Percentiles rank a stretch among this genome's conserved stretches.
Conservation (phyloP, 257 asterid species). For the Nicotiana tomentosiformis region DNA sequence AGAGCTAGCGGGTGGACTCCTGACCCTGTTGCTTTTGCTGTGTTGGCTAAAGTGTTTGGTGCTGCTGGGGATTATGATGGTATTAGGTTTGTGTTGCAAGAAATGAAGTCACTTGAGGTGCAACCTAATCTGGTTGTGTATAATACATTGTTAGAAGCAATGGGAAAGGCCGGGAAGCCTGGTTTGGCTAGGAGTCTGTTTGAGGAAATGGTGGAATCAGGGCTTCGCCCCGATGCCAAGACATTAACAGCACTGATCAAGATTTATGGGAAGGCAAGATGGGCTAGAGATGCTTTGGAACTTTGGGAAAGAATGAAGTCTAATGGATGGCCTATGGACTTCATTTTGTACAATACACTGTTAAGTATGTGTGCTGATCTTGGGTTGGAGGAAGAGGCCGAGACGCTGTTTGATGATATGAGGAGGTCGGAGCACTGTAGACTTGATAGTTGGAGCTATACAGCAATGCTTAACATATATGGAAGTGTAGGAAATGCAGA, state of each 20-base stretch:
- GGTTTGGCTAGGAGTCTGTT: conserved; percentile 81
- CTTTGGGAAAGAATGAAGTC: conserved; percentile 84
- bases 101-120: conserved; percentile 71
- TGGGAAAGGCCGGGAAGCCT: conserved; percentile 91
- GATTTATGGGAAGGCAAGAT: conserved; percentile 89
- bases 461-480: conserved; percentile 83
- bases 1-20: conserved; percentile 96
- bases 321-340: conserved; percentile 89
- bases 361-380: conserved; percentile 96
- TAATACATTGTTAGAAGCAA: conserved; percentile 76
- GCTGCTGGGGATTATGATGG: conserved; percentile 94
- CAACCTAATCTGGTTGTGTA: conserved; percentile 80
- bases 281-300: conserved; percentile 83
- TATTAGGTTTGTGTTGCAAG: conserved; percentile 67
- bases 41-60: conserved; percentile 82
- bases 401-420: conserved; percentile 70
- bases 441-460: conserved; percentile 86
- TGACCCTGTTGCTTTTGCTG: conserved; percentile 67
- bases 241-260: conserved; percentile 76
- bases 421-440: conserved; percentile 43
- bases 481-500: conserved; percentile 77
- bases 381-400: conserved; percentile 85
- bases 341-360: conserved; percentile 73
- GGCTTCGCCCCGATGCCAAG: conserved; percentile 65
- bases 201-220: conserved; percentile 85